Percentiles rank a stretch among this genome's conserved stretches.
phyloP scores from a whole-genome alignment of 495 filamentous ascomycete genomes.

The Penicillium paradoxum region DNA sequence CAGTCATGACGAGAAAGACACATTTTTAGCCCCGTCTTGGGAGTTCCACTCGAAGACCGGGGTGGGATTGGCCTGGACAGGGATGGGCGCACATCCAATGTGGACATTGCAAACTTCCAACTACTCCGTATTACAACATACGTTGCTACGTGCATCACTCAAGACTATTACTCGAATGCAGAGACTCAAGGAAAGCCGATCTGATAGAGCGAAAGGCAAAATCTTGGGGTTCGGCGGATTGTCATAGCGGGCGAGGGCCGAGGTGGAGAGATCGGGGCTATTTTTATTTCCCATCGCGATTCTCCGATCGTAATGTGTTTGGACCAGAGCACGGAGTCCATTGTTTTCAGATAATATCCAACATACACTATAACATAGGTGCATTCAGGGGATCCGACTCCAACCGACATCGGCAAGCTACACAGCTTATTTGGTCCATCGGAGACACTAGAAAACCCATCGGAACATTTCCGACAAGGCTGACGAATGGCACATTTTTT shows the following conservation, averaged over 20 bases:
- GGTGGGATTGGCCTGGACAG: conserved; percentile 5
- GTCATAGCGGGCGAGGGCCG: not conserved
- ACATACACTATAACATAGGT: no score
- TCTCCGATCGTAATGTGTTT: not conserved
- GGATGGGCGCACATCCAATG: not conserved
- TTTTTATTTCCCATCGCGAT: not conserved
- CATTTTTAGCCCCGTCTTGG: not conserved
- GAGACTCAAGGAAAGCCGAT: not conserved
- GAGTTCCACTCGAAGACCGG: not conserved
- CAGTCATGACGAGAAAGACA: not conserved
- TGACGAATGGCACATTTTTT: not conserved
- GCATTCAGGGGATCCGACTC: not conserved
- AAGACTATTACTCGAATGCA: no score
- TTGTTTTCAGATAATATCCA: no score
- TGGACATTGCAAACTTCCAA: no score
- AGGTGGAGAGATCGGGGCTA: conserved; percentile 3
- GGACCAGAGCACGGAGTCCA: not conserved
- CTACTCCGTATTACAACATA: no score
- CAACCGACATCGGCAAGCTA: conserved; percentile 2
- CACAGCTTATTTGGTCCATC: not conserved
- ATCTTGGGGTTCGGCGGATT: not conserved
- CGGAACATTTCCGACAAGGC: not conserved
- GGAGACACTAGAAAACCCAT: not conserved
- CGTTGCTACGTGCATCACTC: no score
- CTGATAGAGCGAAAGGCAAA: not conserved